Base-by-base conservation (phyloP, 2,329 filamentous ascomycete species). In the Fusarium fracticaudum region DNA sequence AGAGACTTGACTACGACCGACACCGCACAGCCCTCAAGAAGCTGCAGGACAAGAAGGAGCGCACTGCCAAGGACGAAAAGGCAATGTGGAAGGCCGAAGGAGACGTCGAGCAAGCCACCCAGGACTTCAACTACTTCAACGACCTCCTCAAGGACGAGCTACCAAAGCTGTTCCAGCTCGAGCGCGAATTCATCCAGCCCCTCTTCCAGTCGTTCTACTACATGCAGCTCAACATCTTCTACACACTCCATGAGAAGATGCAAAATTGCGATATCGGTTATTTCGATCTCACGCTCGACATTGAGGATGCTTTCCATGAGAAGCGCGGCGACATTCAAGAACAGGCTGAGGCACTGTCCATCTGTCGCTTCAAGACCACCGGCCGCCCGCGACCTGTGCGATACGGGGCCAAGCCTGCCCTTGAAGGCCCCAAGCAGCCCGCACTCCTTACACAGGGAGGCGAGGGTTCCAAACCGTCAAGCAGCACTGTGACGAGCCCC, bases 201-300 rank as follows among this genome's bases (percentile, higher is more conserved):
- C 90, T 99, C 13, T 99, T 99, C 88, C 96, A 98, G 83, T 97
- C 94, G 15, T 99, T 99, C 86, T 99, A 99, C 85, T 99, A 98
- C 87, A 99, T 99, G 96, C 96, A 99, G 84, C 90, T 99, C 75
- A 99, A 99, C 83, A 94, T 99, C 75, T 99, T 98, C 83, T 99
- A 99, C 84, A 99, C 96, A 2, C 88, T 99, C 61, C 96, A 99
- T 82, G 96, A 98, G 84, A 94, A 92, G 84, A 99, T 99, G 96
- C 96, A 99, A 85, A 91, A 89, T 76, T 95, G 97, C 82, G 95
- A 98, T 80, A 99, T 99, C 80, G 95, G 95, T 71, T 99, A 99
- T 85, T 99, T 99, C 83, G 94, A 99, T 82, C 89, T 99, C 59
- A 94, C 93, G 4, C 88, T 94, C 38, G 95, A 97, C 79, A 92